Evolutionary conservation across 75 land plant genomes (phyloP).

Genomic region (Ceratopteris richardii): DNA sequence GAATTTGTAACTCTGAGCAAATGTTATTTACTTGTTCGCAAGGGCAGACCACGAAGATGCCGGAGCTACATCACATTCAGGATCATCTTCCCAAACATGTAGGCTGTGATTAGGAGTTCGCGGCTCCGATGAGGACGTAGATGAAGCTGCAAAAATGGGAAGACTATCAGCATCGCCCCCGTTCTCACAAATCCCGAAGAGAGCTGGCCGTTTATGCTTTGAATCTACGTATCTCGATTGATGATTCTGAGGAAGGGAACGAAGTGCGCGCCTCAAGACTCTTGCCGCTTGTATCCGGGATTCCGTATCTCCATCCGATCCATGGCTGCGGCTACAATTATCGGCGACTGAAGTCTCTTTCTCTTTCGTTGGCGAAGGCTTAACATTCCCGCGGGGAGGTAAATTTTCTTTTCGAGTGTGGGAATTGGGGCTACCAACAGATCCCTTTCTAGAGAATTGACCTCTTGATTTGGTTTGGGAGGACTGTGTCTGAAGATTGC

Average conservation of each 20-base stretch:
- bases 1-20: no score
- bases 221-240: not conserved
- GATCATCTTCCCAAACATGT: constrained; percentile 53
- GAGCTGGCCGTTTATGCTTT: not conserved
- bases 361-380: not conserved
- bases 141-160: not conserved
- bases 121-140: not conserved
- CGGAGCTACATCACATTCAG: constrained; percentile 73
- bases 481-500: not conserved
- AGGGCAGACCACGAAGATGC: constrained; percentile 79
- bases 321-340: not conserved
- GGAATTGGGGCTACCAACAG: not conserved
- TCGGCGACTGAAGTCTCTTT: not conserved
- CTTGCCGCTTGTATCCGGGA: not conserved
- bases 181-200: not conserved
- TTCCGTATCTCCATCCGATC: not conserved
- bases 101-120: not conserved
- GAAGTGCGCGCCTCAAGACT: not conserved
- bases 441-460: not conserved
- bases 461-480: not conserved
- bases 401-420: not conserved
- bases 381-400: not conserved
- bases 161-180: not conserved
- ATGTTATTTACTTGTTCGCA: constrained; percentile 74
- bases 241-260: not conserved